Evolutionary conservation across 345 rosid species (phyloP).

Genomic region (Corchorus olitorius): DNA sequence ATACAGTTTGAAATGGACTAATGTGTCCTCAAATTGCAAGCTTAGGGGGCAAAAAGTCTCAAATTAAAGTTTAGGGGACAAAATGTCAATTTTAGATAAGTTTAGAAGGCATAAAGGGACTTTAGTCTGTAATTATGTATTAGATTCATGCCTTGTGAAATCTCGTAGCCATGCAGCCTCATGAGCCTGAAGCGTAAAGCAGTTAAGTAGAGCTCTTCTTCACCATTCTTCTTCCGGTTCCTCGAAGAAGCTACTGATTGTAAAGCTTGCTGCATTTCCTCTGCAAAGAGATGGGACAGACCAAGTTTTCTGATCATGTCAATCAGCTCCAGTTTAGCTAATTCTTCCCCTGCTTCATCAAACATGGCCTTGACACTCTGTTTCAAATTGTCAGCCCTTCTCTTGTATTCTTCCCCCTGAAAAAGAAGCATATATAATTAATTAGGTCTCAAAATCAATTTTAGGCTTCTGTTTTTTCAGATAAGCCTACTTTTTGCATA

Average conservation of each 20-base stretch:
- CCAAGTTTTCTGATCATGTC: conserved; percentile 44
- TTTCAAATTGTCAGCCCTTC: conserved; percentile 21
- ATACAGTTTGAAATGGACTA: too few relatives aligned
- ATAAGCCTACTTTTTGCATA: background rate
- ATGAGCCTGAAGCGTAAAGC: conserved; percentile 49
- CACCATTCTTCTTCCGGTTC: background rate
- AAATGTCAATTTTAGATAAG: too few relatives aligned
- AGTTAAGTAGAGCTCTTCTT: conserved; percentile 29
- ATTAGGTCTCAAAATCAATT: background rate
- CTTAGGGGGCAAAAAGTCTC: too few relatives aligned
- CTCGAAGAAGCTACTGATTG: conserved; percentile 14
- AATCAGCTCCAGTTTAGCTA: conserved; percentile 38
- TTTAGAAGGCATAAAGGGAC: too few relatives aligned
- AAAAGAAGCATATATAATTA: background rate
- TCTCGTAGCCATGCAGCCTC: conserved; percentile 43
- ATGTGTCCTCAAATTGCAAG: too few relatives aligned
- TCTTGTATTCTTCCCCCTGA: conserved; percentile 33
- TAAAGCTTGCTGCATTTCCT: conserved; percentile 37
- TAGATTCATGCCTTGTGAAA: conserved; percentile 43
- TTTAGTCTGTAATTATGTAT: background rate
- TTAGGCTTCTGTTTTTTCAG: background rate
- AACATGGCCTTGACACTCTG: conserved; percentile 31
- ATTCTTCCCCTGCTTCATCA: conserved; percentile 22
- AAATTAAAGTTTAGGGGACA: too few relatives aligned
- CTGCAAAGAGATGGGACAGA: conserved; percentile 30